A percentile compares a stretch with the other conserved stretches of the same genome.
Conservation (phyloP, 2,329 filamentous ascomycete genomes). For the Stemphylium beticola region DNA sequence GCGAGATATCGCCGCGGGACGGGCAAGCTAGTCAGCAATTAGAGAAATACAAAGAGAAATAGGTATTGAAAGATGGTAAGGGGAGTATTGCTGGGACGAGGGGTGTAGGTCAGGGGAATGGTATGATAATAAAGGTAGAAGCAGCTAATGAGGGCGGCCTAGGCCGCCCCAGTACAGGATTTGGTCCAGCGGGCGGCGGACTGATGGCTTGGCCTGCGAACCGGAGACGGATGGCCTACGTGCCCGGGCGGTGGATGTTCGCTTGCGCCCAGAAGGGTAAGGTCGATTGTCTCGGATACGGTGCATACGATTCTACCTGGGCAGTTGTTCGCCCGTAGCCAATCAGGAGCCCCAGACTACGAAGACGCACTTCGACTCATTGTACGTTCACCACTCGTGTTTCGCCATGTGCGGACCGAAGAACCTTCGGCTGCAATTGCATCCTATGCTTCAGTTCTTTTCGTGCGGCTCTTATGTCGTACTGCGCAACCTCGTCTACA, state of each 20-base stretch:
- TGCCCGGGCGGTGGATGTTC: conserved; percentile 18
- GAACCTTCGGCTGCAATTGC: not conserved
- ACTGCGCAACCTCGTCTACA: not conserved
- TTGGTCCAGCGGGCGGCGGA: conserved; percentile 20
- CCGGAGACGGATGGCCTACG: conserved; percentile 32
- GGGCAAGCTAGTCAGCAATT: conserved; percentile 4
- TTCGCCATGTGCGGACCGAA: not conserved
- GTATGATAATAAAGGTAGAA: conserved; percentile 26
- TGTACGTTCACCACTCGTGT: not conserved
- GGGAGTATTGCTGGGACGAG: conserved; percentile 7
- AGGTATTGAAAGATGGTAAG: conserved; percentile 25
- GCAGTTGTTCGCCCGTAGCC: not conserved
- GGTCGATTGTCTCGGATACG: not conserved
- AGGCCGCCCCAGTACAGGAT: conserved; percentile 23
- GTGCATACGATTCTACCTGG: conserved; percentile 2
- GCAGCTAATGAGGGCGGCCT: conserved; percentile 22
- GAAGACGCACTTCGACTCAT: conserved; percentile 1
- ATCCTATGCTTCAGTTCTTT: not conserved
- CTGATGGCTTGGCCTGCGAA: conserved; percentile 26
- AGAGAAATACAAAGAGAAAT: conserved; percentile 3
- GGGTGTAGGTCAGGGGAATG: conserved; percentile 7
- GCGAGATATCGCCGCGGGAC: conserved; percentile 18
- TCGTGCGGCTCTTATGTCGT: not conserved
- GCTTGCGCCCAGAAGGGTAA: not conserved
- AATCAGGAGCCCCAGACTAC: not conserved